phyloP scores from a whole-genome alignment of 805 yeast genomes.

The baker's yeast (Saccharomyces cerevisiae) region DNA sequence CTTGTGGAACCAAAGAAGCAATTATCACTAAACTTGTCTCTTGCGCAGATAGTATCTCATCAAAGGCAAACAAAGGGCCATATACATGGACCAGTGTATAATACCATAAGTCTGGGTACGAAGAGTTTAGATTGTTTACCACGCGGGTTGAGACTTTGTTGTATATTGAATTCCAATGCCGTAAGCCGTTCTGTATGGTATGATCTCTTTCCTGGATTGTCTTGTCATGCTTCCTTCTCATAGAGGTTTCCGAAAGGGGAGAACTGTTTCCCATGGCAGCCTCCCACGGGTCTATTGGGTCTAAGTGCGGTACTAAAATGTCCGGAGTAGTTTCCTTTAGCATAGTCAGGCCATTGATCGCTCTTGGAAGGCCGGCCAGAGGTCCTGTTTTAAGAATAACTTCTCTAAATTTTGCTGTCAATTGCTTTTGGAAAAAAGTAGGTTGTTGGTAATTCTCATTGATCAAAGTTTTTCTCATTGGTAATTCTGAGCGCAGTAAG shows the following conservation, averaged over 20 bases:
- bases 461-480: constrained; percentile 4
- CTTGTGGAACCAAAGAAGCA: constrained; percentile 80
- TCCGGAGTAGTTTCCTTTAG: constrained; percentile 60
- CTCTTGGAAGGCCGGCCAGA: constrained; percentile 73
- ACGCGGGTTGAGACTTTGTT: constrained; percentile 67
- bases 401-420: constrained; percentile 60
- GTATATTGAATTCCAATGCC: constrained; percentile 68
- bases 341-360: constrained; percentile 67
- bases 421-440: constrained; percentile 14
- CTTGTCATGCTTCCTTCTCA: constrained; percentile 7
- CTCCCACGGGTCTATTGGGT: constrained; percentile 19
- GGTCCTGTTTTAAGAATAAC: constrained; percentile 73
- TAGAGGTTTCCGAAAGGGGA: constrained; percentile 3
- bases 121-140: constrained; percentile 52
- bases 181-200: constrained; percentile 40
- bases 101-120: constrained; percentile 82
- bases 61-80: constrained; percentile 65
- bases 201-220: constrained; percentile 5
- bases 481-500: constrained; percentile 6
- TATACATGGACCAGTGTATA: constrained; percentile 67
- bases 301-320: constrained; percentile 24
- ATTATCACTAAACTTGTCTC: constrained; percentile 75
- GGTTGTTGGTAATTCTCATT: constrained; percentile 16
- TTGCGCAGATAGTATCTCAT: constrained; percentile 49
- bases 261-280: constrained; percentile 17